Percentiles rank a stretch among this genome's conserved stretches.
Conservation (phyloP, 225 moss, liverwort and hornwort species). For the Polytrichum commune region DNA sequence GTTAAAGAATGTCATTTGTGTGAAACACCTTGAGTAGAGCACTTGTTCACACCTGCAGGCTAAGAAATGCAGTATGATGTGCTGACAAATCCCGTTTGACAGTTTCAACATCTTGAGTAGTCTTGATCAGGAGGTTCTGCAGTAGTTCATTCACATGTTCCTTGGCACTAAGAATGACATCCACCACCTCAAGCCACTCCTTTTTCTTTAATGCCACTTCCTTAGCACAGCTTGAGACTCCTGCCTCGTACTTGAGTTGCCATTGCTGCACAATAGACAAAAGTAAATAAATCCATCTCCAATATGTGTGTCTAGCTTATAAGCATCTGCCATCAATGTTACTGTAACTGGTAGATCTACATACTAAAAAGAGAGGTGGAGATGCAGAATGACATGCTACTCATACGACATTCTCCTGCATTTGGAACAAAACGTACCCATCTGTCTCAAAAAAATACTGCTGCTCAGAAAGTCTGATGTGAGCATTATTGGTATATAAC, state of each 20-base stretch:
- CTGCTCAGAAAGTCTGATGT: too few species aligned
- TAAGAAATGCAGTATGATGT: slow-evolving; percentile 21
- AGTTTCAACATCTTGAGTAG: slow-evolving; percentile 27
- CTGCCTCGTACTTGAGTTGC: slow-evolving; percentile 39
- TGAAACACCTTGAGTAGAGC: too few species aligned
- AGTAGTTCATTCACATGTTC: slow-evolving; percentile 42
- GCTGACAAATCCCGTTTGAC: slow-evolving; percentile 28
- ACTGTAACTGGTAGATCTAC: too few species aligned
- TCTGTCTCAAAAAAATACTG: background rate
- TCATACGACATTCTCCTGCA: background rate
- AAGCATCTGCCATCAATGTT: too few species aligned
- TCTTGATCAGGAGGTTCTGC: slow-evolving; percentile 40
- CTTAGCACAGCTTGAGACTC: slow-evolving; percentile 38
- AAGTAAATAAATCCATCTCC: background rate
- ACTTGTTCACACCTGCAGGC: slow-evolving; percentile 20
- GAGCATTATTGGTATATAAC: too few species aligned
- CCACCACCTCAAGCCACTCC: slow-evolving; percentile 54
- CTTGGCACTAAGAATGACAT: slow-evolving; percentile 61
- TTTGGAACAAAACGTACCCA: background rate
- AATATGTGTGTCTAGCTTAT: too few species aligned
- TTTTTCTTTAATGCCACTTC: slow-evolving; percentile 44
- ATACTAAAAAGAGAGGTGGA: too few species aligned
- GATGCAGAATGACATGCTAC: background rate
- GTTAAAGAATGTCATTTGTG: too few species aligned
- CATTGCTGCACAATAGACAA: slow-evolving; percentile 31